Conservation (phyloP, 306 rosid genomes). For the Corylus americana region DNA sequence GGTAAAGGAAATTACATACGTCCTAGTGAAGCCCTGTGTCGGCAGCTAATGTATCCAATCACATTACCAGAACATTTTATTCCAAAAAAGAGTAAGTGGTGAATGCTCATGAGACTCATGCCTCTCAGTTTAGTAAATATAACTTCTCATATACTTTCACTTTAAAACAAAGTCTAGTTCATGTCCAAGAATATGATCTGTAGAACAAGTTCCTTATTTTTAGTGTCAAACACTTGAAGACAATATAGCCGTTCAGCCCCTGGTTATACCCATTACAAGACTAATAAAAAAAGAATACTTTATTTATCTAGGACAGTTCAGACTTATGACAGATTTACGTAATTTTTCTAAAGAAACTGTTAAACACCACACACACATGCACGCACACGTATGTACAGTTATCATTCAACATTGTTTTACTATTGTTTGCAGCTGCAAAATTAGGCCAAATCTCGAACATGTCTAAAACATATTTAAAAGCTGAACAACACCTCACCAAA, state of each 20-base stretch:
- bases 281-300: neutral
- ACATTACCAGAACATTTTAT: neutral
- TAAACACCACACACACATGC: too few species aligned
- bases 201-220: neutral
- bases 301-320: neutral
- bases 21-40: neutral
- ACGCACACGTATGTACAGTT: neutral
- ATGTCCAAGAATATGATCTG: neutral
- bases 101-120: neutral
- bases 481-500: neutral
- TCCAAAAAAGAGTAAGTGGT: neutral
- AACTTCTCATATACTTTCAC: neutral
- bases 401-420: neutral
- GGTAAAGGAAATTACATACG: neutral
- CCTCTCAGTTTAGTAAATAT: neutral
- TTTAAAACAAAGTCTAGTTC: neutral
- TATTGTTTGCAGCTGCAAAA: neutral
- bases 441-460: neutral
- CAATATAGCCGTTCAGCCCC: neutral
- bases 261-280: neutral
- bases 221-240: neutral
- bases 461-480: neutral
- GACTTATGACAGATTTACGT: neutral
- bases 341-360: neutral
- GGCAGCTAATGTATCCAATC: neutral